Evolutionary conservation across 2,329 filamentous ascomycete genomes (phyloP).

Genomic region (Hypoxylon sp.): DNA sequence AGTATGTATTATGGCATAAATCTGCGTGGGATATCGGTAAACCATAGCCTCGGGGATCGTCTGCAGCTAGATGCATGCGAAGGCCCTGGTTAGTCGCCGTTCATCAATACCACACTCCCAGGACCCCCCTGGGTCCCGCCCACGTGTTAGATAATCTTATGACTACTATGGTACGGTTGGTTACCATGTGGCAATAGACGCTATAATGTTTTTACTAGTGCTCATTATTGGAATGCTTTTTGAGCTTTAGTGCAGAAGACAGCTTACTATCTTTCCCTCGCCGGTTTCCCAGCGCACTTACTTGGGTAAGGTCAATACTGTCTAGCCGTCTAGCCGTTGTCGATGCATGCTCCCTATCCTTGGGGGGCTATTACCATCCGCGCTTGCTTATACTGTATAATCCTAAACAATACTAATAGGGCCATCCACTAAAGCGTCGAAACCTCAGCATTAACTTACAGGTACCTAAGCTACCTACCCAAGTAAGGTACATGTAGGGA

Average conservation of each 20-base stretch:
- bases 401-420: background rate
- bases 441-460: too few species aligned
- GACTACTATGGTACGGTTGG: background rate
- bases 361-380: background rate
- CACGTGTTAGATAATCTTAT: background rate
- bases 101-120: constrained; percentile 40
- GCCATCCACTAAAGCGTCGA: background rate
- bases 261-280: background rate
- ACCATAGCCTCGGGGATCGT: constrained; percentile 32
- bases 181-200: constrained; percentile 1
- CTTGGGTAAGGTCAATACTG: background rate
- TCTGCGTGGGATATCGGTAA: constrained; percentile 25
- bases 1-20: constrained; percentile 31
- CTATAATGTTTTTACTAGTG: background rate
- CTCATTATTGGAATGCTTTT: background rate
- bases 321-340: background rate
- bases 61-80: constrained; percentile 29
- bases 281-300: background rate
- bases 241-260: background rate
- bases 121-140: constrained; percentile 6
- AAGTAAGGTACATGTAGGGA: too few species aligned
- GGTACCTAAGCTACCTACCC: too few species aligned
- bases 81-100: constrained; percentile 43
- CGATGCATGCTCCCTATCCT: background rate
- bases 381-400: background rate